phyloP scores from a whole-genome alignment of 441 rosid species.

The Aleurites moluccanus region DNA sequence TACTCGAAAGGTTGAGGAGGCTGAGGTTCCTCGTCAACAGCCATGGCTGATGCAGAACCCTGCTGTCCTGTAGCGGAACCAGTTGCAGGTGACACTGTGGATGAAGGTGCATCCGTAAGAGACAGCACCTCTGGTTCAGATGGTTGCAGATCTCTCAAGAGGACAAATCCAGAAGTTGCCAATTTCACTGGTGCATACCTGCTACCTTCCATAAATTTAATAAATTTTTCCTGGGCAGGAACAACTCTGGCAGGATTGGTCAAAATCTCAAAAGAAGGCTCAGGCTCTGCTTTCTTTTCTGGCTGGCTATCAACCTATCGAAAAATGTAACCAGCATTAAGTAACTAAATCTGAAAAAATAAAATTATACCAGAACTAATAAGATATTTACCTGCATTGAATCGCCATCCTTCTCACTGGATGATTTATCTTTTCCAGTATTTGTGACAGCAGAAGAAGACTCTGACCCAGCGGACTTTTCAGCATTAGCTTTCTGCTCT shows the following conservation, averaged over 20 bases:
- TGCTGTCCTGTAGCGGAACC: constrained; percentile 59
- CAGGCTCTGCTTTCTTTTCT: constrained; percentile 86
- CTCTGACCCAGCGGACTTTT: constrained; percentile 57
- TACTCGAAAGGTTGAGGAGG: constrained; percentile 95
- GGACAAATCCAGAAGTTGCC: constrained; percentile 91
- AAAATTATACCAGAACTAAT: background rate
- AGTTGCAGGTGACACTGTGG: constrained; percentile 57
- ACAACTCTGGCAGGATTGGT: constrained; percentile 95
- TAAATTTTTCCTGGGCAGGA: constrained; percentile 85
- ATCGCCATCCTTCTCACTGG: constrained; percentile 75
- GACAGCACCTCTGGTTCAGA: constrained; percentile 84
- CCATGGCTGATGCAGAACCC: constrained; percentile 69
- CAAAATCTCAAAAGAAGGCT: constrained; percentile 74
- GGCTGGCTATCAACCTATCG: constrained; percentile 71
- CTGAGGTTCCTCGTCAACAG: constrained; percentile 95
- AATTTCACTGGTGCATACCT: constrained; percentile 84
- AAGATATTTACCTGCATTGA: constrained; percentile 76
- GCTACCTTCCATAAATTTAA: constrained; percentile 79
- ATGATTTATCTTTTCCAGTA: constrained; percentile 65
- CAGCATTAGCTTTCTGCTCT: constrained; percentile 76
- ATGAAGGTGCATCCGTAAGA: constrained; percentile 80
- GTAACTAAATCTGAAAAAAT: constrained; percentile 1
- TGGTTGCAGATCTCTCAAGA: constrained; percentile 70
- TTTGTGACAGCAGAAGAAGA: constrained; percentile 41
- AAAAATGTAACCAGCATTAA: background rate